Evolutionary conservation across 306 rosid species (phyloP).

Genomic region (Trifolium fragiferum): DNA sequence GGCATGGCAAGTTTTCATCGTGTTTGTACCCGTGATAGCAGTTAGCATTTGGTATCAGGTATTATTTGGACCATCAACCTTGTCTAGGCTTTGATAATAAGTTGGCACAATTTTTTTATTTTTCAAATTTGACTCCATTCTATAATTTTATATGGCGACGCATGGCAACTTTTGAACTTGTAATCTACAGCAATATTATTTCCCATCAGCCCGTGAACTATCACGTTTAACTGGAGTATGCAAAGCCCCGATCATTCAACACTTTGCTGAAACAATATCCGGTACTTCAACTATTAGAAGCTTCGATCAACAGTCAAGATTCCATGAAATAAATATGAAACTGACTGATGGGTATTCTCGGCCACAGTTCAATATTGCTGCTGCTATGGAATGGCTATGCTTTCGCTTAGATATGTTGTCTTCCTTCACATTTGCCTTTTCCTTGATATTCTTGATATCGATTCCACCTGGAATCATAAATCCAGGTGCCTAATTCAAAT

Average conservation of each 20-base stretch:
- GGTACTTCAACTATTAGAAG: slow-evolving; percentile 82
- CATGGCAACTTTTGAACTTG: slow-evolving; percentile 4
- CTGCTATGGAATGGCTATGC: slow-evolving; percentile 70
- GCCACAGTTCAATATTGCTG: slow-evolving; percentile 56
- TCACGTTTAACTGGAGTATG: slow-evolving; percentile 78
- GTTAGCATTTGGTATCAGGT: slow-evolving; percentile 79
- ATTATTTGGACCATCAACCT: slow-evolving; percentile 7
- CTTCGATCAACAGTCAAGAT: slow-evolving; percentile 75
- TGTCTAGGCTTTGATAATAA: neutral
- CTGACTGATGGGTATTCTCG: slow-evolving; percentile 63
- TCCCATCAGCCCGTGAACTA: slow-evolving; percentile 80
- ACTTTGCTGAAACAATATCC: slow-evolving; percentile 82
- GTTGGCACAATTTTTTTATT: too few relatives aligned
- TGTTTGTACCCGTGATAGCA: slow-evolving; percentile 68
- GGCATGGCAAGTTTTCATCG: slow-evolving; percentile 78
- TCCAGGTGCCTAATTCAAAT: slow-evolving; percentile 59
- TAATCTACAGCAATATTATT: slow-evolving; percentile 70
- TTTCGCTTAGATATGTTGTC: slow-evolving; percentile 72
- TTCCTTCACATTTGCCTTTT: slow-evolving; percentile 65
- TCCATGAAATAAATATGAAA: slow-evolving; percentile 61
- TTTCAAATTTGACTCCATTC: slow-evolving; percentile 14
- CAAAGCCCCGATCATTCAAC: slow-evolving; percentile 90
- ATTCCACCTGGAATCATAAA: slow-evolving; percentile 69
- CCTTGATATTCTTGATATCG: slow-evolving; percentile 67
- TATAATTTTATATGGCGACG: slow-evolving; percentile 2